Percentiles rank a stretch among this genome's conserved stretches.
phyloP scores from a whole-genome alignment of 176 grass and related monocot species.

The Triticum timopheevii region DNA sequence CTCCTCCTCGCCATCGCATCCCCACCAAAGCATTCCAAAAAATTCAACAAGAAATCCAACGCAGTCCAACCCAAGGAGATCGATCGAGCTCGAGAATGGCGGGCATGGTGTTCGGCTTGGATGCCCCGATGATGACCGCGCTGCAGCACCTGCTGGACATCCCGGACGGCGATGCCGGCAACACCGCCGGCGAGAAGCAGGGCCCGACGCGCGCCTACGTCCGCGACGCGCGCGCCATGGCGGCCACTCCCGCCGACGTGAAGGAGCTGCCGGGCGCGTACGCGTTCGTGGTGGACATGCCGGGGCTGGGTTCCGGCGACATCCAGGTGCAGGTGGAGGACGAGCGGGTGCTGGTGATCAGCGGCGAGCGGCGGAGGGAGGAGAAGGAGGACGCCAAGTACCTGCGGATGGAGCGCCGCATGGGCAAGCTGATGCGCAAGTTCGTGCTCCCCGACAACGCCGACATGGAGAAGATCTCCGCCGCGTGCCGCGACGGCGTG shows the following conservation, averaged over 20 bases:
- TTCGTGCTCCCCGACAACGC: slow-evolving; percentile 70
- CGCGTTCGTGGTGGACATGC: slow-evolving; percentile 83
- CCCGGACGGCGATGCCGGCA: slow-evolving; percentile 46
- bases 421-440: slow-evolving; percentile 89
- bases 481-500: slow-evolving; percentile 66
- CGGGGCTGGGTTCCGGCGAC: slow-evolving; percentile 65
- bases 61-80: neutral
- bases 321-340: slow-evolving; percentile 89
- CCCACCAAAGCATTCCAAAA: neutral
- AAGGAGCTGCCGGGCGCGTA: slow-evolving; percentile 53
- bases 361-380: slow-evolving; percentile 69
- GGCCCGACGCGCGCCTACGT: slow-evolving; percentile 59
- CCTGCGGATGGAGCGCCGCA: slow-evolving; percentile 72
- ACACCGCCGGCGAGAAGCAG: slow-evolving; percentile 24
- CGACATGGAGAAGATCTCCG: slow-evolving; percentile 61
- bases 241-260: slow-evolving; percentile 73
- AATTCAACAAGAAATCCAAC: neutral
- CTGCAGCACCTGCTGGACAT: slow-evolving; percentile 64
- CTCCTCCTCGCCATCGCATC: neutral
- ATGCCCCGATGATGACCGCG: slow-evolving; percentile 54
- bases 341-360: slow-evolving; percentile 64
- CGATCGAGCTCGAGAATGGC: slow-evolving; percentile 27
- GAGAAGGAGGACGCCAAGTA: slow-evolving; percentile 72
- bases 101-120: slow-evolving; percentile 49
- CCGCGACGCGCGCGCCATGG: slow-evolving; percentile 82